phyloP scores from a whole-genome alignment of 257 asterid genomes.

The Solanum infundibuliforme region DNA sequence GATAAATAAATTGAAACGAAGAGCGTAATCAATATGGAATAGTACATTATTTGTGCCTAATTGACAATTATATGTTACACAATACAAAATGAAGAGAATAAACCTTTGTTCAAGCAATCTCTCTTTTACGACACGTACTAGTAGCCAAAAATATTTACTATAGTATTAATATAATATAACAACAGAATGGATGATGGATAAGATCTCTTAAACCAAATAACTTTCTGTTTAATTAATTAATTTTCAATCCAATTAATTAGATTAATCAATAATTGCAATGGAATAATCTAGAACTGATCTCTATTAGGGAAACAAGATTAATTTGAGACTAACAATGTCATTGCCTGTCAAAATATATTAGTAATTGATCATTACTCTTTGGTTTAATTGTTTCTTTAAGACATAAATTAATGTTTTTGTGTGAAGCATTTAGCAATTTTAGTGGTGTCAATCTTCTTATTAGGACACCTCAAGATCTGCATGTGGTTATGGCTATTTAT shows the following conservation, averaged over 20 bases:
- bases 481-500: not conserved
- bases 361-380: not conserved
- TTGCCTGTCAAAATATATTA: not conserved
- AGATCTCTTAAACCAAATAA: slow-evolving; percentile 3
- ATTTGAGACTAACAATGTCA: not conserved
- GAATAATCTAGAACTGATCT: slow-evolving; percentile 5
- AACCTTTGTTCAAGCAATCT: slow-evolving; percentile 4
- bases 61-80: slow-evolving; percentile 3
- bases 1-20: too few species aligned
- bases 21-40: not conserved
- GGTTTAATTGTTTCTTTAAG: not conserved
- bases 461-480: not conserved
- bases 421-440: not conserved
- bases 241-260: not conserved
- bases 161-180: not conserved
- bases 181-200: not conserved
- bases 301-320: not conserved
- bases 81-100: not conserved
- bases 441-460: not conserved
- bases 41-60: not conserved
- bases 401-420: not conserved
- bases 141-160: not conserved
- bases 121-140: slow-evolving; percentile 1
- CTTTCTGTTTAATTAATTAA: not conserved
- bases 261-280: not conserved